Evolutionary conservation across 192 early-diverging fungal genomes (phyloP), one percentile per base, ranked within the genome.

Genomic region (Backusella sp.): DNA sequence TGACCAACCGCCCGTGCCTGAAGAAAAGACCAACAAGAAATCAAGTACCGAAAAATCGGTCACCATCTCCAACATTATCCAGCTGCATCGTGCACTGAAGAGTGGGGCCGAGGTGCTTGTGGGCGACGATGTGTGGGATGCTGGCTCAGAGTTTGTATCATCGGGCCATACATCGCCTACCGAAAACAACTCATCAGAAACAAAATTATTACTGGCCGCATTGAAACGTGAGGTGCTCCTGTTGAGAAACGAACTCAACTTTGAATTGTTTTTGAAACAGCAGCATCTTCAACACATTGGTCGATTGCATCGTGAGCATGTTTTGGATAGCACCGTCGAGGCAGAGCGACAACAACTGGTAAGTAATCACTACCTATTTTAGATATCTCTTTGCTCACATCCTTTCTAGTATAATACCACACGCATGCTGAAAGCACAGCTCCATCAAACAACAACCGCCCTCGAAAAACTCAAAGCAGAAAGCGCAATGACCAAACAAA

Each of bases 211-310:
- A 46, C 73, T 88, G 73, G 73, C 83, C 12, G 75, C 79, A 6
- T 44, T 90, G 23, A 84, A 88, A 46, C 77, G 88, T 28, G 88
- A 90, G 44, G 78, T 90, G 19, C 72, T 90, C 37, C 56, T 90
- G 30, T 70, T 88, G 6, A 77, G 84, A 72, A 90, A 90, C 37
- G 88, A 90, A 56, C 77, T 90, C 30, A 90, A 88, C 35, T 90
- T 90, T 80, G 88, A 90, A 74, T 68, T 90, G 17, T 90, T 88
- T 69, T 76, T 90, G 42, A 86, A 88, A 68, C 88, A 90, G 66
- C 88, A 90, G 32, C 87, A 90, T 44, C 78, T 90, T 8, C 88
- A 90, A 73, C 88, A 90, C 56, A 90, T 90, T 52, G 86, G 84
- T 21, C 76, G 84, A 66, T 77, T 90, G 4, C 85, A 90, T 74